Percentiles rank a stretch among this genome's conserved stretches.
These are phyloP conservation scores for Paracamarosporium sp. DNA, from an alignment of 2,329 filamentous ascomycete species.

Conservation along the genomic window DNA sequence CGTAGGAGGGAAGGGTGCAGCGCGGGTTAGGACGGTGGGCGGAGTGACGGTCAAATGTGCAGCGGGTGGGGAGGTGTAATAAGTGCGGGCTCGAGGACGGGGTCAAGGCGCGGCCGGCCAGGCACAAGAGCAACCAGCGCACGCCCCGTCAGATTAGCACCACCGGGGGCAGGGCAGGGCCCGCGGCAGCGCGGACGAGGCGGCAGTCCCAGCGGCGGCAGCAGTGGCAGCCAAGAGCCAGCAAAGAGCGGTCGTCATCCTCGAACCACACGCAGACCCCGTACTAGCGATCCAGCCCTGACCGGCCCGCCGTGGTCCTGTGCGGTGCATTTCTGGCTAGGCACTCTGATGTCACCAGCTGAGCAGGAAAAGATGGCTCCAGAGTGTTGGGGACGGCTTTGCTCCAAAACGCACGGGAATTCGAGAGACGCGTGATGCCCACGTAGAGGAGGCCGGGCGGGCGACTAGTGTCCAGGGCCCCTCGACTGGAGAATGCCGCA, in stretches of 20 bases:
- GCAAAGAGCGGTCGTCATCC: slow-evolving; percentile 1
- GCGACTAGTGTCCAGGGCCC: not conserved
- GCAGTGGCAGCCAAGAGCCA: slow-evolving; percentile 1
- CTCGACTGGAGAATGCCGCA: not conserved
- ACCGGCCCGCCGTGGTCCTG: not conserved
- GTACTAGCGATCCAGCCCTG: slow-evolving; percentile 1
- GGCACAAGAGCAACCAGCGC: not conserved
- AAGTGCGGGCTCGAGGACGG: not conserved
- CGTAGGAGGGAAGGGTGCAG: not conserved
- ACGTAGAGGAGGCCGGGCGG: not conserved
- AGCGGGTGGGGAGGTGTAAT: not conserved
- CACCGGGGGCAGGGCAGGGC: not conserved
- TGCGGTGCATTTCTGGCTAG: not conserved
- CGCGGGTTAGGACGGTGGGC: not conserved
- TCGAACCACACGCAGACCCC: not conserved
- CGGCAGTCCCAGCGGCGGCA: not conserved
- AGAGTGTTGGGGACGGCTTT: not conserved
- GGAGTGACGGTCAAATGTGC: not conserved
- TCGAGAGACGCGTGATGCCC: not conserved
- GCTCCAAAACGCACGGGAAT: no score
- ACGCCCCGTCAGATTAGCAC: not conserved
- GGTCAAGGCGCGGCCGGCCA: not conserved
- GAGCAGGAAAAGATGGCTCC: not conserved
- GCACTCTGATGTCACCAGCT: slow-evolving; percentile 4
- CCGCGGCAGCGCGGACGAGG: not conserved